Evolutionary conservation across 2,329 filamentous ascomycete species (phyloP).

Genomic region (Aureobasidium sp.): DNA sequence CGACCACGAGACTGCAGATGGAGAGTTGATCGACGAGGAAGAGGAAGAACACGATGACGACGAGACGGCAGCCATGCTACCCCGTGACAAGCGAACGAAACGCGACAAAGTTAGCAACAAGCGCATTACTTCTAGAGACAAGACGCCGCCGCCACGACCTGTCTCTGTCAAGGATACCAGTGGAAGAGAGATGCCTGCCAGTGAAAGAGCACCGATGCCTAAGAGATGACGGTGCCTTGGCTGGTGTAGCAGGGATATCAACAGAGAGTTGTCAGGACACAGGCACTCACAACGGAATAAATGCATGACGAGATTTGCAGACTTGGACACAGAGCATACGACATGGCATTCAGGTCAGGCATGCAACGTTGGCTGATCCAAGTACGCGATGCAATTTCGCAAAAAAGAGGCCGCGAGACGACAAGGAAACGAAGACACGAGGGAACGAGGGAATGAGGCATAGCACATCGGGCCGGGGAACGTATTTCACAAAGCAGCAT

Average conservation of each 20-base stretch:
- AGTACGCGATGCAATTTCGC: background rate
- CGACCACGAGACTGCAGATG: slow-evolving; percentile 66
- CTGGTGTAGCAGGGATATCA: background rate
- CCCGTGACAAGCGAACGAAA: slow-evolving; percentile 25
- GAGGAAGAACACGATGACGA: slow-evolving; percentile 51
- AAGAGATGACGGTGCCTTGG: slow-evolving; percentile 16
- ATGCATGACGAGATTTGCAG: background rate
- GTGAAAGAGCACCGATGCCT: slow-evolving; percentile 40
- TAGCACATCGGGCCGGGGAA: background rate
- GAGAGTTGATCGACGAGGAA: slow-evolving; percentile 56
- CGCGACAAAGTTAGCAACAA: slow-evolving; percentile 21
- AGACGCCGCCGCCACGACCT: slow-evolving; percentile 25
- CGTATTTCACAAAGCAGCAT: background rate
- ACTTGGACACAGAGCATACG: background rate
- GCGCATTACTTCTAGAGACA: slow-evolving; percentile 20
- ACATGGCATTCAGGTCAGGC: background rate
- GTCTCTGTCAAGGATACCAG: slow-evolving; percentile 33
- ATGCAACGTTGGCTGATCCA: background rate
- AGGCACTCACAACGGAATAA: background rate
- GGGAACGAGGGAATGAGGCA: background rate
- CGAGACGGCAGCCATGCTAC: slow-evolving; percentile 40
- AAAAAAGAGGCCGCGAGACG: background rate
- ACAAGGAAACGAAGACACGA: background rate
- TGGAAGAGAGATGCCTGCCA: slow-evolving; percentile 37
- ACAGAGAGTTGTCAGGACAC: background rate